Conservation (phyloP, 129 eudicot genomes). For the Flaveria linearis region DNA sequence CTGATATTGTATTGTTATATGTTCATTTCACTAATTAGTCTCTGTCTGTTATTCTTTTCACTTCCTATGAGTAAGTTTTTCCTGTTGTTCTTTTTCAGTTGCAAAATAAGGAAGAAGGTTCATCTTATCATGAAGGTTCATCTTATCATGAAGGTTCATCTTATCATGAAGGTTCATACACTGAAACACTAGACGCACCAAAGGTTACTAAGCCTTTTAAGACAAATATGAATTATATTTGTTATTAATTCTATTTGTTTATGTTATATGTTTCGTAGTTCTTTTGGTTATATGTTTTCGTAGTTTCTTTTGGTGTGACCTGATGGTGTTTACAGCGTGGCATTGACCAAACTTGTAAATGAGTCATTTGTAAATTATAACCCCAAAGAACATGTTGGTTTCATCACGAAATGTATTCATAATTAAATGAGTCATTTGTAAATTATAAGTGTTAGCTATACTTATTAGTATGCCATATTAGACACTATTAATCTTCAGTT, state of each 20-base stretch:
- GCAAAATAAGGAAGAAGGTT: slow-evolving; percentile 93
- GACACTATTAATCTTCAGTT: no score
- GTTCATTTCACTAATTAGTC: not conserved
- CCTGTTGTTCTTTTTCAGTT: slow-evolving; percentile 40
- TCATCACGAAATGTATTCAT: no score
- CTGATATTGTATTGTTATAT: slow-evolving; percentile 43
- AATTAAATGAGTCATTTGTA: no score
- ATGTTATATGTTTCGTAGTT: slow-evolving; percentile 33
- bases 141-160: slow-evolving; percentile 96
- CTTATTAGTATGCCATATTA: no score
- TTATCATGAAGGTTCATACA: slow-evolving; percentile 75
- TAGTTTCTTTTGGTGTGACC: slow-evolving; percentile 23
- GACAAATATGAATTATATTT: not conserved
- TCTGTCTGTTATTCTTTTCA: not conserved
- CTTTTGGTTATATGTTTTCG: slow-evolving; percentile 26
- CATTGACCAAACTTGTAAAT: slow-evolving; percentile 75
- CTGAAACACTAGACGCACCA: slow-evolving; percentile 86
- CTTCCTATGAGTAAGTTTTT: not conserved
- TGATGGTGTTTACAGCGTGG: slow-evolving; percentile 54
- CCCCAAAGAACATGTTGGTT: no score
- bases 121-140: slow-evolving; percentile 83
- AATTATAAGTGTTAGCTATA: no score
- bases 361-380: no score
- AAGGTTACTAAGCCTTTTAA: slow-evolving; percentile 51
- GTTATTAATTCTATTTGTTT: slow-evolving; percentile 4